Conservation (phyloP, 164 flowering plant genomes). For the Stephania japonica region DNA sequence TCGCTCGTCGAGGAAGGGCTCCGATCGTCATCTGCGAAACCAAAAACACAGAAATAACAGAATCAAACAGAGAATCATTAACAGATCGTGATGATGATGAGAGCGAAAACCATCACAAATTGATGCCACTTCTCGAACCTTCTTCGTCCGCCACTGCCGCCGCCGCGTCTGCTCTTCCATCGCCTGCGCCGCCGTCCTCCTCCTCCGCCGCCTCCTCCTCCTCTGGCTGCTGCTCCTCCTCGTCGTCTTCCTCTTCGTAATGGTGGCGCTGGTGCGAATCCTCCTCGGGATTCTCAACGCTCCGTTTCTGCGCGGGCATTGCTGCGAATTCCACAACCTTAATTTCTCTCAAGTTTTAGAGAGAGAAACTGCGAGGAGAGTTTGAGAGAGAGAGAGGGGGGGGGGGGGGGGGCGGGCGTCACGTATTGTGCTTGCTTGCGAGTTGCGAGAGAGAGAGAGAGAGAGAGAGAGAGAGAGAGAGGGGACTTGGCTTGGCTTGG, state of each 20-base stretch:
- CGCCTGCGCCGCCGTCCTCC: constrained; percentile 1
- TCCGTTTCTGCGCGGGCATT: constrained; percentile 34
- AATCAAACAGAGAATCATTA: neutral
- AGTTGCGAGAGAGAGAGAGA: neutral
- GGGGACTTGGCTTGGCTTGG: neutral
- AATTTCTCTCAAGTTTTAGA: too few relatives aligned
- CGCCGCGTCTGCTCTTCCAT: neutral
- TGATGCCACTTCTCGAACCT: neutral
- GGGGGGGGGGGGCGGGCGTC: neutral
- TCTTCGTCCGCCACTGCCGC: constrained; percentile 3
- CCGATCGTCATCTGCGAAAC: constrained; percentile 37
- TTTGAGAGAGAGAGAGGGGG: neutral
- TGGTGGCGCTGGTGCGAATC: constrained; percentile 16
- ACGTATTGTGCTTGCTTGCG: too few relatives aligned
- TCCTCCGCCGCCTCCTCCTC: constrained; percentile 8
- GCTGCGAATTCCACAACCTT: neutral
- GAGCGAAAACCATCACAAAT: too few relatives aligned
- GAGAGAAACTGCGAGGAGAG: neutral
- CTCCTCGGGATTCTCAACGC: constrained; percentile 18
- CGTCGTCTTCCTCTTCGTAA: constrained; percentile 4
- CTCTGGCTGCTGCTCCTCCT: neutral
- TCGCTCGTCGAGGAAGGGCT: constrained; percentile 32
- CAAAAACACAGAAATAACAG: neutral
- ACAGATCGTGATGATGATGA: too few relatives aligned
- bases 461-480: neutral